Percentiles rank a stretch among this genome's conserved stretches.
Evolutionary conservation across 1,139 yeast species (phyloP).

Genomic region (Yamadazyma aaseri): DNA sequence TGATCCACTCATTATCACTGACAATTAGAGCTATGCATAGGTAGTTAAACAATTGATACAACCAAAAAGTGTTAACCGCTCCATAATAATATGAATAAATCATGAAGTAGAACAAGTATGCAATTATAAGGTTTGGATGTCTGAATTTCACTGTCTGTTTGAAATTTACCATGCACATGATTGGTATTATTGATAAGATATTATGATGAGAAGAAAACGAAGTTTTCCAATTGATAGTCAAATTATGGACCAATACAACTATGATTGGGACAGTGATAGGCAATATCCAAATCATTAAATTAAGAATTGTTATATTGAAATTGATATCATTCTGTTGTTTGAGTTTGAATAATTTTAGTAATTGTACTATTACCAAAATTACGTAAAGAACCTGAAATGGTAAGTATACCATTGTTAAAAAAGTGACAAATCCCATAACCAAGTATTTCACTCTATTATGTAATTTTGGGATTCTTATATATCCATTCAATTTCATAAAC

Average conservation of each 20-base stretch:
- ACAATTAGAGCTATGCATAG: slow-evolving; percentile 25
- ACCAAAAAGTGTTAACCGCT: slow-evolving; percentile 65
- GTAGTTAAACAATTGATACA: slow-evolving; percentile 64
- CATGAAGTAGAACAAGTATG: slow-evolving; percentile 41
- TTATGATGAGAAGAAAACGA: slow-evolving; percentile 80
- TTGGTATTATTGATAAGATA: slow-evolving; percentile 63
- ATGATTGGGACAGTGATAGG: slow-evolving; percentile 70
- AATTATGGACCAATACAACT: slow-evolving; percentile 67
- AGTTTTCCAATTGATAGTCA: slow-evolving; percentile 67
- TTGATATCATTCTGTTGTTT: slow-evolving; percentile 31
- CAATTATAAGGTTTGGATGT: slow-evolving; percentile 20
- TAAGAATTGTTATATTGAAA: slow-evolving; percentile 52
- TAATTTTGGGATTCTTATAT: slow-evolving; percentile 3
- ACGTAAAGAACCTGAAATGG: slow-evolving; percentile 81
- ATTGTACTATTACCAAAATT: slow-evolving; percentile 55
- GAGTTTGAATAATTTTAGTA: slow-evolving; percentile 39
- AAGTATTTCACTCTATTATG: slow-evolving; percentile 6
- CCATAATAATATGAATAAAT: slow-evolving; percentile 63
- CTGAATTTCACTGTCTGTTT: slow-evolving; percentile 12
- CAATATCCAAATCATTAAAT: slow-evolving; percentile 64
- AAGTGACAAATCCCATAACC: slow-evolving; percentile 7
- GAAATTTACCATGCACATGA: slow-evolving; percentile 38
- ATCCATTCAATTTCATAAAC: slow-evolving; percentile 1
- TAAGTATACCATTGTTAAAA: slow-evolving; percentile 37
- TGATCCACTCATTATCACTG: slow-evolving; percentile 6